Base-by-base conservation (phyloP, 306 rosid species). In the Glycine soja region DNA sequence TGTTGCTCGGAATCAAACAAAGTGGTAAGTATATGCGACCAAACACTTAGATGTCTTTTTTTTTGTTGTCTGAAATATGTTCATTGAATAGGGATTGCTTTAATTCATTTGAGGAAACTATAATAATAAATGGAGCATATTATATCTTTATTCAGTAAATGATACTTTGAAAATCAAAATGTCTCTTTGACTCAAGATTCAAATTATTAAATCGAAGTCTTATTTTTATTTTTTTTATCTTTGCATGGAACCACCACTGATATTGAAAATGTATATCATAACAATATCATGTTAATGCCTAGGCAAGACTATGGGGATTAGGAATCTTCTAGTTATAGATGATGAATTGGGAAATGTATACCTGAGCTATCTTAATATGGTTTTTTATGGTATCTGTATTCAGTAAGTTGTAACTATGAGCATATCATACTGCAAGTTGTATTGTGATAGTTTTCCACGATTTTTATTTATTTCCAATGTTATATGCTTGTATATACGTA, bases 1-100 rank as follows among this genome's bases (percentile, higher is more conserved):
- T 78, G 94, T 81, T 74, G 97, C 97, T 30, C 92, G 80, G 59
- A 93, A 96, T 87, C 99, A 96, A 86, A 96, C 99, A 52, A 96
- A 96, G 86, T 96, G 99, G 99, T 96, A 83, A 69, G 90, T 42
- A 24, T 24, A 68, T 74, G 73, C 48, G 64, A 43, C 45, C 59
- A 45, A 51, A 48, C 30, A 30, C 16, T 45, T 12, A 47, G 63
- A 5, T 67, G 72, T 46, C 54, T 77, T 40, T 14, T 71, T 65
- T 59, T 36, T 24, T 24, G 30, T 51, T 57, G 18, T 45, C 59
- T 65, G 76, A 53, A 45, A 24, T 24, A 19, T 82, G 24, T 38
- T 58, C 81, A 10, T 40, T 51, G 69, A 68, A 53, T 72, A 53
- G 70, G 34, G 38, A 61, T 66, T 18, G 62, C 71, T 75, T 62